Percentiles rank a stretch among this genome's conserved stretches.
These are phyloP conservation scores for Dactylonectria macrodidyma DNA, from an alignment of 2,329 filamentous ascomycete genomes.

Conservation along the genomic window DNA sequence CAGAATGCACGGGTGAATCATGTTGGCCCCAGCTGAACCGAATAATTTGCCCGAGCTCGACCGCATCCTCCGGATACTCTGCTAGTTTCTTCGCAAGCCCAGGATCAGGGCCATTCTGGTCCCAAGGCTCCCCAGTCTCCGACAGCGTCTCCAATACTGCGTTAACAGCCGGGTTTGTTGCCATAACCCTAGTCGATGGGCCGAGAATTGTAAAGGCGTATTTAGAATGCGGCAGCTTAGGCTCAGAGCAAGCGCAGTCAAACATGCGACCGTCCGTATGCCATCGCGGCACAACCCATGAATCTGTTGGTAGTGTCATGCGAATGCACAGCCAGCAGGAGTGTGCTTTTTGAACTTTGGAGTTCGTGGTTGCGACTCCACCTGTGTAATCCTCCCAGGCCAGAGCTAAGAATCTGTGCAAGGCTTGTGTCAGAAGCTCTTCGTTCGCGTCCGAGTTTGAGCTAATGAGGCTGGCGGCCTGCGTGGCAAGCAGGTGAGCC, in stretches of 20 bases:
- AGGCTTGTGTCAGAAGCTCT: neutral
- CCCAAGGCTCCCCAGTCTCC: constrained; percentile 4
- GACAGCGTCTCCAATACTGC: constrained; percentile 3
- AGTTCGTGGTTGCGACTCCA: neutral
- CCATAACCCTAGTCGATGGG: constrained; percentile 13
- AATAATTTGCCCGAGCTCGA: constrained; percentile 15
- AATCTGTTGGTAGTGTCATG: constrained; percentile 1
- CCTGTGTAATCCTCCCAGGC: constrained; percentile 5
- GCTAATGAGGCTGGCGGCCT: constrained; percentile 9
- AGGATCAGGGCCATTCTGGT: constrained; percentile 9
- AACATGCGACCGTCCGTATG: constrained; percentile 22
- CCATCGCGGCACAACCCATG: constrained; percentile 17
- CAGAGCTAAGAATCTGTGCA: constrained; percentile 7
- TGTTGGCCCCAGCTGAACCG: constrained; percentile 22
- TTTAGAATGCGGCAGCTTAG: constrained; percentile 18
- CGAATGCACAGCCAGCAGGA: constrained; percentile 23
- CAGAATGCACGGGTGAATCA: constrained; percentile 22
- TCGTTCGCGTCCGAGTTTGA: constrained; percentile 18
- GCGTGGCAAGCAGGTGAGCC: neutral
- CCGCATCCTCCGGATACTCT: neutral
- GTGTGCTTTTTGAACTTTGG: constrained; percentile 5
- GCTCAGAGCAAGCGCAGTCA: constrained; percentile 11
- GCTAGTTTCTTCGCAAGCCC: constrained; percentile 10
- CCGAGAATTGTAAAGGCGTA: constrained; percentile 16
- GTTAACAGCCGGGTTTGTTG: neutral